Evolutionary conservation across 2,329 filamentous ascomycete species (phyloP).

Genomic region (Ophiocordyceps unilateralis): DNA sequence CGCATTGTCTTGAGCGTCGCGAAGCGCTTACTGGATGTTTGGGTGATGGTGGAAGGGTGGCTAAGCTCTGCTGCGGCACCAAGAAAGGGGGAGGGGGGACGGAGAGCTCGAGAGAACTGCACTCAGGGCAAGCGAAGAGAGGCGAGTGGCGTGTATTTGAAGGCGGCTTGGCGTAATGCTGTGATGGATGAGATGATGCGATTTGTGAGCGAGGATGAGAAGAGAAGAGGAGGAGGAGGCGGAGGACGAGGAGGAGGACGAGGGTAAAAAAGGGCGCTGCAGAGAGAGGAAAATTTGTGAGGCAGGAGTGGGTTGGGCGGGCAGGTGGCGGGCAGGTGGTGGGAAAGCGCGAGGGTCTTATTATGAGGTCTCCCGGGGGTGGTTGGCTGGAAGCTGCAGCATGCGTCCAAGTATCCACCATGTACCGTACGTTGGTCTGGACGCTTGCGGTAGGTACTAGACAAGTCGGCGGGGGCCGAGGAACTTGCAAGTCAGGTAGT

Average conservation of each 20-base stretch:
- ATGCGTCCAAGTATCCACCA: neutral
- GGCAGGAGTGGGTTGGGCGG: neutral
- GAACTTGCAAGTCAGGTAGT: neutral
- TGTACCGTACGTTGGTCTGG: neutral
- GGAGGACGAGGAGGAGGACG: neutral
- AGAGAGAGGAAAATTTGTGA: neutral
- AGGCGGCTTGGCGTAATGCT: neutral
- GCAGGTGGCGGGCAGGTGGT: neutral
- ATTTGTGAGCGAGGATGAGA: neutral
- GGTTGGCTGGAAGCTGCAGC: neutral
- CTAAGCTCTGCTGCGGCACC: neutral
- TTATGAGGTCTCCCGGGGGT: neutral
- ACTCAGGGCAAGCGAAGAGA: neutral
- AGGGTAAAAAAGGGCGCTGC: neutral
- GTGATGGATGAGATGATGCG: neutral
- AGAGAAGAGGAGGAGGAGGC: neutral
- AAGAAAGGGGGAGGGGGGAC: neutral
- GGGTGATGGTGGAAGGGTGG: neutral
- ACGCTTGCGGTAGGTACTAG: neutral
- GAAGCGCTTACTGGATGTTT: neutral
- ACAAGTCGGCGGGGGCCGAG: neutral
- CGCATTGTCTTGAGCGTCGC: conserved; percentile 17
- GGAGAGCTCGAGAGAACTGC: neutral
- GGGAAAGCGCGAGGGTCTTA: neutral
- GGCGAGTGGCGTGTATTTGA: neutral